Base-by-base conservation (phyloP, 805 yeast species). In the Kodamaea laetipori region DNA sequence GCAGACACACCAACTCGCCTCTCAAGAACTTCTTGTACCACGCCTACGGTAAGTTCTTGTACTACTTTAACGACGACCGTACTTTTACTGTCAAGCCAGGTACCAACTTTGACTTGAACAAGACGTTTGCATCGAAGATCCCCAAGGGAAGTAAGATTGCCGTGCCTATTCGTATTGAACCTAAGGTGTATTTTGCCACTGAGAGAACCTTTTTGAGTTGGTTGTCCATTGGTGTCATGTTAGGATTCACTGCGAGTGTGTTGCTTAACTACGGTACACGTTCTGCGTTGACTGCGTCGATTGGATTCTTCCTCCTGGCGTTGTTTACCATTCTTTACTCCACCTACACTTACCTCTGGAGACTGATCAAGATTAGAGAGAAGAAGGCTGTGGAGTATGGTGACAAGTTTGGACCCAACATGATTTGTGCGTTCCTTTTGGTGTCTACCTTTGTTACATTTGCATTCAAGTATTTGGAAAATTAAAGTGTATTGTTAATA, bases 131-230 rank as follows among this genome's bases (percentile, higher is more conserved):
- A 43, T 74, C 83, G 50, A 68, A 65, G 47, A 86, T 94, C 8
- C 98, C 99, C 16, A 81, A 86, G 32, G 99, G 98, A 1, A 90
- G 90, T 65, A 76, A 78, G 35, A 87, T 94, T 46, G 81, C 90
- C 57, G 94, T 94, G 6, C 99, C 98, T 2, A 95, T 94, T 28
- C 80, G 99, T 57, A 90, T 94, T 27, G 99, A 94, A 67, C 99
- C 99, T 46, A 94, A 94, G 69, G 99, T 94, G n/a, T 94, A 94
- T 63, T 94, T 94, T 66, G 99, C 99, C 5, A 89, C 95, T 17
- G 99, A 94, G 66, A 81, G 99, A 69, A 94, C 99, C 0, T 92
- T 83, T 59, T 73, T 94, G 49, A 80, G 95, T 31, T 94, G 99
- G 99, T 69, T 92, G 44, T 90, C 96, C 31, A 88, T 94, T 54